Base-by-base conservation (phyloP, 257 asterid genomes). In the Petunia secreta region DNA sequence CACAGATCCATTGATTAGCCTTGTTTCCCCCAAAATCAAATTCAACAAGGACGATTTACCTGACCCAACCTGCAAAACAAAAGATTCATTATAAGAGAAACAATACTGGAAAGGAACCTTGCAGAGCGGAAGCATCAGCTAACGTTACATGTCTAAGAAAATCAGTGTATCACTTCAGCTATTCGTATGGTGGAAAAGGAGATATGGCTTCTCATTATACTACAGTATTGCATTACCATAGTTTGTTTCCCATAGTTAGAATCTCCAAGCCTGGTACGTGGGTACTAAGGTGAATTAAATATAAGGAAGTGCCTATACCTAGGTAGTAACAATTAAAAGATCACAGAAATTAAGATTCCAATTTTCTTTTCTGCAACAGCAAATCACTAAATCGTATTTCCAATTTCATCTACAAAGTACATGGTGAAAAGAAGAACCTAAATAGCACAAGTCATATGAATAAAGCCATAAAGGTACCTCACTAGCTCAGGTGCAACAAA, bases 31-130 rank as follows among this genome's bases (percentile, higher is more conserved):
- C 4, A 95, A 89, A 83, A 95, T 79, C 88, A 90, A 75, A 84
- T 92, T 93, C 75, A 95, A 81, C 75, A 95, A 87, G 58, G 98
- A 91, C 54, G 99, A 95, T 90, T 95, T 95, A 63, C 99, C 99
- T 36, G 99, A 95, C 53, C 99, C 98, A 84, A 95, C 97, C 99
- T 95, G 87, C 75, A 82, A 81, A 40, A 66, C 44, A n/a, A 84
- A 40, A 50, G 55, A 75, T 43, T 67, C 44, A 15, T 59, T 38
- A 52, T 68, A 50, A 78, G 80, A 48, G 53, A 40, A 82, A 38
- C 9, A 44, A 44, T 9, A 50, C 46, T 5, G 34, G 77, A 37
- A 71, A 71, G 44, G 65, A 55, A 13, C 15, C 50, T 10, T 14
- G 77, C 60, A 48, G 60, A 71, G 13, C 10, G 46, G 15, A 73